Conservation (phyloP, 106 monocot species). For the Platanthera zijinensis region DNA sequence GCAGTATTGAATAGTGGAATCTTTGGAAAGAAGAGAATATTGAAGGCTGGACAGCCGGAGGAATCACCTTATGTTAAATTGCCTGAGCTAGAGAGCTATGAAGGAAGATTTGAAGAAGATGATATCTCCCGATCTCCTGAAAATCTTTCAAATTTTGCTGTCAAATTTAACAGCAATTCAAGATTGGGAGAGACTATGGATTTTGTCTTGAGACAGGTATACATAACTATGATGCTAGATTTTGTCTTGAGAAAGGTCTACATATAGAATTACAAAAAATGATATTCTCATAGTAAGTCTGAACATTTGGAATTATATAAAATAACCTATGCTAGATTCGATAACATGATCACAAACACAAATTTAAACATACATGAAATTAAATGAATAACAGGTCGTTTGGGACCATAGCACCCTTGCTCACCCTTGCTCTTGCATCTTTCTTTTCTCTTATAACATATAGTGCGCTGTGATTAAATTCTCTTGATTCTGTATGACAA, state of each 20-base stretch:
- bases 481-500: no score
- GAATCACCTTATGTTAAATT: conserved; percentile 20
- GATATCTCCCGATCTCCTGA: not conserved
- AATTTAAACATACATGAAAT: no score
- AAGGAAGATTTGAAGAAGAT: not conserved
- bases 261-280: no score
- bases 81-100: not conserved
- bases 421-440: not conserved
- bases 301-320: no score
- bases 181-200: not conserved
- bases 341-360: no score
- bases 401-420: not conserved
- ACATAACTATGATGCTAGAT: not conserved
- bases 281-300: not conserved
- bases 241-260: no score
- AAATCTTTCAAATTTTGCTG: not conserved
- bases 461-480: no score
- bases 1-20: conserved; percentile 12
- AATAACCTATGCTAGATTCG: no score
- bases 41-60: conserved; percentile 9
- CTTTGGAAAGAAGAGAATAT: conserved; percentile 8
- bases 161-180: conserved; percentile 4
- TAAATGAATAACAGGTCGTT: no score
- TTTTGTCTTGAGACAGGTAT: not conserved
- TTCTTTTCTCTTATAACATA: no score